These are phyloP conservation scores for Phytophthora hibernalis DNA, from an alignment of 352 stramenopile species.

Conservation along the genomic window DNA sequence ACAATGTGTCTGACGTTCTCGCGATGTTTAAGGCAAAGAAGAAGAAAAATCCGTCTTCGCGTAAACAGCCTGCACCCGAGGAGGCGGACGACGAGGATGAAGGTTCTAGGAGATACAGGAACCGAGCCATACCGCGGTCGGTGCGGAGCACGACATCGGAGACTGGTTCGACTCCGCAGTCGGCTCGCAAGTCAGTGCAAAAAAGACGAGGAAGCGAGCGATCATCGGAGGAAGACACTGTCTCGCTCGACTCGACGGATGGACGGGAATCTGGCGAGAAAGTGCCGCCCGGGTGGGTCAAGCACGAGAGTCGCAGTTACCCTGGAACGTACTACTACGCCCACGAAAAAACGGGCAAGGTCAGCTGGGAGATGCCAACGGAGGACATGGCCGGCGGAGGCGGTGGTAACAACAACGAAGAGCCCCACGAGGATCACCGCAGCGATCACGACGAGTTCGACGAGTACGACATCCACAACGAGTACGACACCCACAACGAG, in stretches of 20 bases:
- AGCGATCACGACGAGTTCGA: slow-evolving; percentile 31
- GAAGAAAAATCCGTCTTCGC: slow-evolving; percentile 32
- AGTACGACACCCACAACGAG: slow-evolving; percentile 11
- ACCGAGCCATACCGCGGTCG: slow-evolving; percentile 12
- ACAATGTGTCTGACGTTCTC: slow-evolving; percentile 54
- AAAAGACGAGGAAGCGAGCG: slow-evolving; percentile 48
- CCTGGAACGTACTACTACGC: slow-evolving; percentile 76
- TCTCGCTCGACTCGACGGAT: slow-evolving; percentile 47
- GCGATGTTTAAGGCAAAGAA: slow-evolving; percentile 60
- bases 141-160: slow-evolving; percentile 18
- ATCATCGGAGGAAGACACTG: slow-evolving; percentile 61
- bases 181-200: slow-evolving; percentile 34
- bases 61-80: slow-evolving; percentile 18
- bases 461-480: slow-evolving; percentile 14
- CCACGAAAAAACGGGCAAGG: slow-evolving; percentile 62
- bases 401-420: slow-evolving; percentile 15
- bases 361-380: slow-evolving; percentile 72
- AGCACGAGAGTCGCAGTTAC: slow-evolving; percentile 70
- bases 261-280: slow-evolving; percentile 43
- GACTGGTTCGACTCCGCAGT: slow-evolving; percentile 12
- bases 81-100: slow-evolving; percentile 25
- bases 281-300: slow-evolving; percentile 62
- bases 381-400: slow-evolving; percentile 31
- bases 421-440: slow-evolving; percentile 27
- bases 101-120: slow-evolving; percentile 21